These are phyloP conservation scores for Moniliophthora roreri DNA, from an alignment of 1,284 basidiomycete species.

Conservation along the genomic window DNA sequence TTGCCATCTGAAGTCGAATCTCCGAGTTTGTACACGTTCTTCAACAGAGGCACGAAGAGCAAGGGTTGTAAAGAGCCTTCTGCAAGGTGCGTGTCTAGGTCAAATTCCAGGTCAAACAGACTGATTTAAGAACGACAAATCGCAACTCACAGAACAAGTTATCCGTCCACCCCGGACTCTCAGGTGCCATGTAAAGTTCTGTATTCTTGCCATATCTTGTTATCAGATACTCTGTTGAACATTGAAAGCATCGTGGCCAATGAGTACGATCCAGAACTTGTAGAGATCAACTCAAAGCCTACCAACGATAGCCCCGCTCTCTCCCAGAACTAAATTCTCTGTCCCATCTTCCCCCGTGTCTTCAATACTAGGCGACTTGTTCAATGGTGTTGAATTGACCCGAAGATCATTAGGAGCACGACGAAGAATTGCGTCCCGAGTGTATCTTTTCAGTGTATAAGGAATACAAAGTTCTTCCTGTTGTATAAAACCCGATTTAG, in stretches of 20 bases:
- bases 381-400: neutral
- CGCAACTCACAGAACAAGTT: neutral
- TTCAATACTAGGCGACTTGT: neutral
- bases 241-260: constrained; percentile 19
- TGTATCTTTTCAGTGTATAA: neutral
- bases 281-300: neutral
- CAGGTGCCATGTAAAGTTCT: neutral
- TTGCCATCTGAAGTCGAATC: neutral
- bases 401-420: neutral
- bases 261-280: too few species aligned
- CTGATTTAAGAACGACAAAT: neutral
- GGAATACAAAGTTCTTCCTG: constrained; percentile 5
- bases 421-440: neutral
- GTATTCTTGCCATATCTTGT: neutral
- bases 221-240: constrained; percentile 38
- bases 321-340: neutral
- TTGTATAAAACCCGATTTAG: neutral
- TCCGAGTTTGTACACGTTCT: neutral
- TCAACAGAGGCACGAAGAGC: neutral
- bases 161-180: neutral
- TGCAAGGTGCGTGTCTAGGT: neutral
- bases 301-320: constrained; percentile 1
- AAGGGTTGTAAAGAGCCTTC: neutral
- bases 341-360: neutral
- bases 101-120: neutral